Percentiles rank a stretch among this genome's conserved stretches.
phyloP scores from a whole-genome alignment of 2,329 filamentous ascomycete species.

The Trichophyton rubrum region DNA sequence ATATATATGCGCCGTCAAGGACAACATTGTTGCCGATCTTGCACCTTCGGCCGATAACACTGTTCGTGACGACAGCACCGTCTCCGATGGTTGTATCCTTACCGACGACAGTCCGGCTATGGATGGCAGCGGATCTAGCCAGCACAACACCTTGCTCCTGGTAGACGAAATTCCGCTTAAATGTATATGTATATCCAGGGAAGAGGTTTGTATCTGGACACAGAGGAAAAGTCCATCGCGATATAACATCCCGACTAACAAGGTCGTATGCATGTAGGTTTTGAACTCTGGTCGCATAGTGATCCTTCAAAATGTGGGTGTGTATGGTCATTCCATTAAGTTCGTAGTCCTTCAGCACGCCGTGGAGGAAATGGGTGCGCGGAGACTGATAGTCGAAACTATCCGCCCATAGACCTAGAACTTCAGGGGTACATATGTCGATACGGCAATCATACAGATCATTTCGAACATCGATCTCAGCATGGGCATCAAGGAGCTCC shows the following conservation, averaged over 20 bases:
- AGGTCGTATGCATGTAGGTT: conserved; percentile 84
- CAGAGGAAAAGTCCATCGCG: conserved; percentile 76
- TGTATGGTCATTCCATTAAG: conserved; percentile 96
- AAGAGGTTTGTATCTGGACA: conserved; percentile 81
- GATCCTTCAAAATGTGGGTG: conserved; percentile 67
- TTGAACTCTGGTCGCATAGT: conserved; percentile 75
- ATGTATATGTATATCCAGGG: conserved; percentile 61
- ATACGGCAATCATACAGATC: conserved; percentile 91
- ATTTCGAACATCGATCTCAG: conserved; percentile 68
- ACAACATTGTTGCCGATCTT: conserved; percentile 73
- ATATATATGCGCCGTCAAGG: conserved; percentile 71
- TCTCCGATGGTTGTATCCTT: conserved; percentile 63
- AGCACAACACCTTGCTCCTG: conserved; percentile 67
- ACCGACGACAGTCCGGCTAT: conserved; percentile 61
- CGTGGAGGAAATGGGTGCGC: conserved; percentile 75
- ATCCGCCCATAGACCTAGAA: conserved; percentile 88
- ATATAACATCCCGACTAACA: conserved; percentile 73
- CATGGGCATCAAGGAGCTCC: conserved; percentile 58
- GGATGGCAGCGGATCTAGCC: conserved; percentile 57
- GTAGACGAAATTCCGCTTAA: conserved; percentile 57
- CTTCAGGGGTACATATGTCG: conserved; percentile 94
- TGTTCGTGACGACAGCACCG: conserved; percentile 56
- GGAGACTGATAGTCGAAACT: conserved; percentile 94
- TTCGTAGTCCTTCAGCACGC: conserved; percentile 92
- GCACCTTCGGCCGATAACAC: conserved; percentile 72